Percentiles rank a stretch among this genome's conserved stretches.
Conservation (phyloP, 139 green algal genomes). For the Diplosphaera chodatii region DNA sequence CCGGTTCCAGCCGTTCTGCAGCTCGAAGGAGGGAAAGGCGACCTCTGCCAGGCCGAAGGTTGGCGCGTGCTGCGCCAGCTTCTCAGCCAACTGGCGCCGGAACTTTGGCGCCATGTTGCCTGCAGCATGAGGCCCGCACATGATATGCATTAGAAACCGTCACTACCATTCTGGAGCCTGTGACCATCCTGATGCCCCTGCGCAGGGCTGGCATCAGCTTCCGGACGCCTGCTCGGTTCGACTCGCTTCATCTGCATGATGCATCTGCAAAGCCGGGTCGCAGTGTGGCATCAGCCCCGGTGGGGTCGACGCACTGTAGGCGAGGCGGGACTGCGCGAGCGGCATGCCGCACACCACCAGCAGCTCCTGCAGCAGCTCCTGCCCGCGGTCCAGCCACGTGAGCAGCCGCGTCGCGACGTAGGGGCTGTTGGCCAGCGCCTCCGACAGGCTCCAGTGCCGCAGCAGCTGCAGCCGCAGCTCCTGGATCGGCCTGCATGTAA, state of each 20-base stretch:
- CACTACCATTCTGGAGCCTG: too few relatives aligned
- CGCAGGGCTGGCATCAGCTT: too few relatives aligned
- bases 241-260: too few relatives aligned
- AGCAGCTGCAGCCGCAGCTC: slow-evolving; percentile 57
- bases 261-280: too few relatives aligned
- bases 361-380: slow-evolving; percentile 56
- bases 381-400: slow-evolving; percentile 69
- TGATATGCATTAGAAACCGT: too few relatives aligned
- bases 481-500: slow-evolving; percentile 29
- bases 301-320: slow-evolving; percentile 36
- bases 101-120: slow-evolving; percentile 42
- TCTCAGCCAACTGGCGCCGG: slow-evolving; percentile 20
- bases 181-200: too few relatives aligned
- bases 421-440: slow-evolving; percentile 68
- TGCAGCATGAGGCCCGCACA: too few relatives aligned
- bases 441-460: slow-evolving; percentile 80
- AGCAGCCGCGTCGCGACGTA: slow-evolving; percentile 78
- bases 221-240: too few relatives aligned
- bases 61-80: slow-evolving; percentile 31
- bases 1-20: slow-evolving; percentile 32
- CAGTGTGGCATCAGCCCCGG: too few relatives aligned
- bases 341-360: slow-evolving; percentile 73
- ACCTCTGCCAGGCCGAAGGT: slow-evolving; percentile 39
- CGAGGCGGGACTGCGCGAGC: slow-evolving; percentile 30
- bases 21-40: slow-evolving; percentile 34